These are phyloP conservation scores for Aspergillus affinis DNA, from an alignment of 495 filamentous ascomycete genomes.

Conservation along the genomic window DNA sequence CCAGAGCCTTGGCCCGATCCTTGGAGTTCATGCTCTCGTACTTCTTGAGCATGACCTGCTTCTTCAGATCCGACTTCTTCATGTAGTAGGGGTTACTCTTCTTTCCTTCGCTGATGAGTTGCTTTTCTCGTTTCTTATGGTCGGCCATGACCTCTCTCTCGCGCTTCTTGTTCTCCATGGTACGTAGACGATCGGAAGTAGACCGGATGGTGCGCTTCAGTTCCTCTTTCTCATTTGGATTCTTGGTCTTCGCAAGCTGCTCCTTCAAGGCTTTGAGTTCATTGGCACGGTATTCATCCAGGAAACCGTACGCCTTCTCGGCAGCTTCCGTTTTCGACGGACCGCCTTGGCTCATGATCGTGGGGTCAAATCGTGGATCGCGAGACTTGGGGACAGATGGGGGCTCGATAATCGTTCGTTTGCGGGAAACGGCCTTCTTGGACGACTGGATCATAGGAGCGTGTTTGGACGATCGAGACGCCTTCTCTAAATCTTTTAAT, in stretches of 20 bases:
- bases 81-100: constrained; percentile 87
- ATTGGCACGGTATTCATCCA: constrained; percentile 76
- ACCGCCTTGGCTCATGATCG: constrained; percentile 38
- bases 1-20: constrained; percentile 76
- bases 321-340: constrained; percentile 46
- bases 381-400: constrained; percentile 47
- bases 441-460: constrained; percentile 78
- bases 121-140: constrained; percentile 80
- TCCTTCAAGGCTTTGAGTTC: constrained; percentile 74
- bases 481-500: constrained; percentile 35
- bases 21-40: constrained; percentile 77
- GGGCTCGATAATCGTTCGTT: constrained; percentile 66
- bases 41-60: constrained; percentile 71
- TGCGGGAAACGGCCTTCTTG: constrained; percentile 78
- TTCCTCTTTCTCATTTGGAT: constrained; percentile 57
- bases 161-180: constrained; percentile 64
- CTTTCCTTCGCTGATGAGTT: constrained; percentile 81
- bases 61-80: constrained; percentile 89
- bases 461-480: constrained; percentile 74
- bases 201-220: constrained; percentile 66
- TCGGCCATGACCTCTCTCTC: constrained; percentile 63
- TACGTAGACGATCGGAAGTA: constrained; percentile 67
- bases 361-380: constrained; percentile 85
- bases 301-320: constrained; percentile 74
- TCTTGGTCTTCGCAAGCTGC: constrained; percentile 64